phyloP scores from a whole-genome alignment of 192 early-diverging fungal species.

The Coemansia sp. region DNA sequence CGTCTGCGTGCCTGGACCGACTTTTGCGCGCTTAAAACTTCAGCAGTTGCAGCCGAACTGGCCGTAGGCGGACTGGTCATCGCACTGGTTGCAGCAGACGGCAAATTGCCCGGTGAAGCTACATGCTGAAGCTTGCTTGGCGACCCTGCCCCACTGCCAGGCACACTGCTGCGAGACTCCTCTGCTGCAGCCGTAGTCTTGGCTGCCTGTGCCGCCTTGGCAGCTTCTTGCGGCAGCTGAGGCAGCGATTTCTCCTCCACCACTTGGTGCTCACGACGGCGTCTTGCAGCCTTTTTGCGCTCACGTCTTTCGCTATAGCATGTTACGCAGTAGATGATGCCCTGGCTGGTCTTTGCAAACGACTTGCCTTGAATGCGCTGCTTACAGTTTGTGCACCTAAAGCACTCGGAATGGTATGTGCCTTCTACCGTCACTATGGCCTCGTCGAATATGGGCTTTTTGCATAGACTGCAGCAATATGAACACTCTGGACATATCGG shows the following conservation, averaged over 20 bases:
- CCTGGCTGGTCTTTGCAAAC: slow-evolving; percentile 79
- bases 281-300: slow-evolving; percentile 61
- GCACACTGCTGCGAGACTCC: slow-evolving; percentile 2
- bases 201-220: background rate
- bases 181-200: background rate
- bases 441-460: slow-evolving; percentile 71
- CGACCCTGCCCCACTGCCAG: background rate
- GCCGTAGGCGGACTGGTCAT: slow-evolving; percentile 10
- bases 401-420: slow-evolving; percentile 78
- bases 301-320: slow-evolving; percentile 69
- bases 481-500: slow-evolving; percentile 83
- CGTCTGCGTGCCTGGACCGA: slow-evolving; percentile 16
- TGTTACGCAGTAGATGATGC: slow-evolving; percentile 67
- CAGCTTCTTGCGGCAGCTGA: slow-evolving; percentile 39
- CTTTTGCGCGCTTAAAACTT: background rate
- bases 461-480: slow-evolving; percentile 72
- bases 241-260: slow-evolving; percentile 51
- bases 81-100: slow-evolving; percentile 4
- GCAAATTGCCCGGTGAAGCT: background rate
- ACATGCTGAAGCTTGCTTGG: background rate
- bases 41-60: background rate
- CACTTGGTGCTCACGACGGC: slow-evolving; percentile 48
- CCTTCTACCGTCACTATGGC: slow-evolving; percentile 82
- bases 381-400: slow-evolving; percentile 71
- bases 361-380: slow-evolving; percentile 72